phyloP scores from a whole-genome alignment of 768 basidiomycete genomes.

The Tephrocybe sp. region DNA sequence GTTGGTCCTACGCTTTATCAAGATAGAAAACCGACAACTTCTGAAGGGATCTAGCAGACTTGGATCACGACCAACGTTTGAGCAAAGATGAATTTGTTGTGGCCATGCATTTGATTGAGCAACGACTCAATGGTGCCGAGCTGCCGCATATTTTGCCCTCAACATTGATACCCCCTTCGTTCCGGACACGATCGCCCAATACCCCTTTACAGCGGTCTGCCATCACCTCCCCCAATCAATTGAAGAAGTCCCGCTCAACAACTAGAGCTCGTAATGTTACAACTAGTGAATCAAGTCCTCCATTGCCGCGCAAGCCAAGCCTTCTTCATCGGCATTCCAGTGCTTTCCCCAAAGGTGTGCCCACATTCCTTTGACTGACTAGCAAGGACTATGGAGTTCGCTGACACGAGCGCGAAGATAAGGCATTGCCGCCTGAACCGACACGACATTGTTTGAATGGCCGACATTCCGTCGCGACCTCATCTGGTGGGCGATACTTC shows the following conservation, averaged over 20 bases:
- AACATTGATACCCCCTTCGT: conserved; percentile 28
- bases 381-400: background rate
- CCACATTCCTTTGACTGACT: background rate
- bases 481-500: background rate
- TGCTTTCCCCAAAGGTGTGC: conserved; percentile 1
- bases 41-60: conserved; percentile 32
- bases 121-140: conserved; percentile 27
- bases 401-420: background rate
- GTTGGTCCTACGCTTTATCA: background rate
- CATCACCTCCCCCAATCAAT: background rate
- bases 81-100: conserved; percentile 36
- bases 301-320: conserved; percentile 14
- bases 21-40: background rate
- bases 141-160: conserved; percentile 30
- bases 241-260: background rate
- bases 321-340: conserved; percentile 1
- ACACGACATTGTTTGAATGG: background rate
- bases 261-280: background rate
- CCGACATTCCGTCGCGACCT: background rate
- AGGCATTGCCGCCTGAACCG: background rate
- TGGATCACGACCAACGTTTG: conserved; percentile 30
- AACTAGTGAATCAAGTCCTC: background rate
- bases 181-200: conserved; percentile 11
- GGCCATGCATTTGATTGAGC: conserved; percentile 33
- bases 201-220: conserved; percentile 3